Conservation (phyloP, 257 asterid genomes). For the Solanum clarkiae region DNA sequence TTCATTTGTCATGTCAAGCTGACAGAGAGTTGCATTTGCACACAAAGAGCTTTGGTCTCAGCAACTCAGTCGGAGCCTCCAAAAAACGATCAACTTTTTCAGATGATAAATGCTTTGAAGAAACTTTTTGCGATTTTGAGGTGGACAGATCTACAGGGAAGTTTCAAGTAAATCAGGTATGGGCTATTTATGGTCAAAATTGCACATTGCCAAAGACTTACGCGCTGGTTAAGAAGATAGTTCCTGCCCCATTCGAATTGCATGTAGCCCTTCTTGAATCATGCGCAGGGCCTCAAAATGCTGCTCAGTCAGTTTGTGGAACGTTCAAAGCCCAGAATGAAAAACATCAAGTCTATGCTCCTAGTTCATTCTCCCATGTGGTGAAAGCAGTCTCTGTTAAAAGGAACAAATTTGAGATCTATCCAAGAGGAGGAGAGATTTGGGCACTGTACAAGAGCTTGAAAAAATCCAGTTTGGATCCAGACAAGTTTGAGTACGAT, state of each 20-base stretch:
- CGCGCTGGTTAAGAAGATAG: conserved; percentile 9
- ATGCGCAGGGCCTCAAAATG: neutral
- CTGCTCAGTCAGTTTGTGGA: conserved; percentile 7
- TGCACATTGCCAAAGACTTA: conserved; percentile 7
- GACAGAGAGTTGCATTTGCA: neutral
- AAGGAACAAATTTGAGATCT: neutral
- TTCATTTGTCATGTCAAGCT: neutral
- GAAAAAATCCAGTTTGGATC: neutral
- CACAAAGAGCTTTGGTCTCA: neutral
- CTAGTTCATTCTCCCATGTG: conserved; percentile 12
- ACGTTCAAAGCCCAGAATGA: neutral
- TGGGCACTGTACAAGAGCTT: conserved; percentile 17
- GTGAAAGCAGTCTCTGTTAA: neutral
- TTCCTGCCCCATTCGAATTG: neutral
- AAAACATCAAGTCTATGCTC: neutral
- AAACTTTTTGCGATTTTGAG: neutral
- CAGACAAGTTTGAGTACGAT: conserved; percentile 6
- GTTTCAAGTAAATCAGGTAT: conserved; percentile 8
- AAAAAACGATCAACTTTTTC: neutral
- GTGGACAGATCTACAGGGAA: neutral
- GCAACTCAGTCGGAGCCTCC: neutral
- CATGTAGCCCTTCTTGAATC: conserved; percentile 7
- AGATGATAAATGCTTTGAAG: neutral
- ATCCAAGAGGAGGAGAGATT: conserved; percentile 15
- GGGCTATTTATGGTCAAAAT: conserved; percentile 11